Conservation (phyloP, 108 stramenopile species). For the Fragilaria crotonensis region DNA sequence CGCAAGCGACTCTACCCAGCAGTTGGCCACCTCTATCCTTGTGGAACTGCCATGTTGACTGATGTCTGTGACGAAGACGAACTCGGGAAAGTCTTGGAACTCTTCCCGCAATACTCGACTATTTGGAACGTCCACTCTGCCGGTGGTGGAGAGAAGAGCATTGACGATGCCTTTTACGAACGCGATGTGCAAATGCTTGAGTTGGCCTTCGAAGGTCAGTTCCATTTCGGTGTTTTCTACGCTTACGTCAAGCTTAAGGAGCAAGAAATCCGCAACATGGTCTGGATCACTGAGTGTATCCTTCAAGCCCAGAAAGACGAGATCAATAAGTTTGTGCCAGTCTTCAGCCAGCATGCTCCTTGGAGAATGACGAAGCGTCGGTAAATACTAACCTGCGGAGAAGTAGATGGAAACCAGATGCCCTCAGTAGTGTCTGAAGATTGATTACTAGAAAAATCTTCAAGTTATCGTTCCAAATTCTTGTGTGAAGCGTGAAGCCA, state of each 20-base stretch:
- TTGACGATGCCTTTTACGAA: constrained; percentile 98
- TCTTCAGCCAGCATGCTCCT: constrained; percentile 87
- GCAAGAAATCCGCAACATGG: constrained; percentile 99
- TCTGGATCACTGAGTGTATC: constrained; percentile 99
- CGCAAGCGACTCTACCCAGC: constrained; percentile 95
- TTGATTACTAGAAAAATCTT: no score
- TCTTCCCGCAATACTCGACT: constrained; percentile 86
- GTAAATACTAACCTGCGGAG: no score
- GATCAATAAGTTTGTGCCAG: constrained; percentile 96
- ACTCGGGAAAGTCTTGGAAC: constrained; percentile 79
- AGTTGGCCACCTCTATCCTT: constrained; percentile 96
- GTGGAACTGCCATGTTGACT: constrained; percentile 87
- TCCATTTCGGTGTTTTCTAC: constrained; percentile 97
- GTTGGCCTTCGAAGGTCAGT: constrained; percentile 97
- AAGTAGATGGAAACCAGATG: no score
- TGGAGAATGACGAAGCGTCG: constrained; percentile 68
- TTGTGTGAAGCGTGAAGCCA: no score
- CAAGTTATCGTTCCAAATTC: no score
- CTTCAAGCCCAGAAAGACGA: constrained; percentile 97
- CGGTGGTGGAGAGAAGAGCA: constrained; percentile 78
- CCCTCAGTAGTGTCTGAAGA: no score
- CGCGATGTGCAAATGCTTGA: constrained; percentile 94
- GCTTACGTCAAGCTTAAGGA: constrained; percentile 99
- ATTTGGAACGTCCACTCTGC: constrained; percentile 90
- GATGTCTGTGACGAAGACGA: constrained; percentile 89